Conservation (phyloP, 2,329 filamentous ascomycete genomes). For the Hypoxylon sp. region DNA sequence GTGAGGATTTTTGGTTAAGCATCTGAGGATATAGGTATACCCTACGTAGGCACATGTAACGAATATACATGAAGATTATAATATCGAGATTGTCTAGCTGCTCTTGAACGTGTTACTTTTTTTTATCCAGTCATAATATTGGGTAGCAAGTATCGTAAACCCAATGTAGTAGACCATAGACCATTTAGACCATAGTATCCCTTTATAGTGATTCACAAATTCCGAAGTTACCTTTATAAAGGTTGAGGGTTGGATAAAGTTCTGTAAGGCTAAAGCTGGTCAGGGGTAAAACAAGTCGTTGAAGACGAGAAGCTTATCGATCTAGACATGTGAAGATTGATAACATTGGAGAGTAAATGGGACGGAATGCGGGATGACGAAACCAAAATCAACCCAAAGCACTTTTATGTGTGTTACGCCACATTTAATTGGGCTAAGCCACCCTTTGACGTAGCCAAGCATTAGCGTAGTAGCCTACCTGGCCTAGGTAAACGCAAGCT, state of each 20-base stretch:
- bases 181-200: background rate
- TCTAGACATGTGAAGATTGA: slow-evolving; percentile 27
- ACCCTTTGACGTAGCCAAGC: slow-evolving; percentile 47
- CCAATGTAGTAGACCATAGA: too few relatives aligned
- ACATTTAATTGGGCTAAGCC: slow-evolving; percentile 39
- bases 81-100: background rate
- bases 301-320: slow-evolving; percentile 9
- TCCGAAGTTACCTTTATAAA: background rate
- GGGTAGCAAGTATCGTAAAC: background rate
- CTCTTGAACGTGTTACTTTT: background rate
- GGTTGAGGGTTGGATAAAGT: slow-evolving; percentile 6
- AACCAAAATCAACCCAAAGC: slow-evolving; percentile 10
- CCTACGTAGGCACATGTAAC: slow-evolving; percentile 9
- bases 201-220: background rate
- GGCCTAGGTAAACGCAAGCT: slow-evolving; percentile 4
- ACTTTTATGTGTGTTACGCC: slow-evolving; percentile 18
- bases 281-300: slow-evolving; percentile 10
- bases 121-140: background rate
- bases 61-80: slow-evolving; percentile 5
- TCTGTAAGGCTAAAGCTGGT: background rate
- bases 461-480: slow-evolving; percentile 8
- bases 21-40: slow-evolving; percentile 17
- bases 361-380: slow-evolving; percentile 36
- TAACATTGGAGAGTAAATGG: slow-evolving; percentile 5
- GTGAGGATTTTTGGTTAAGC: slow-evolving; percentile 34